Evolutionary conservation across 768 basidiomycete species (phyloP), one percentile per base, ranked within the genome.

Genomic region (Naganishia kalamii): DNA sequence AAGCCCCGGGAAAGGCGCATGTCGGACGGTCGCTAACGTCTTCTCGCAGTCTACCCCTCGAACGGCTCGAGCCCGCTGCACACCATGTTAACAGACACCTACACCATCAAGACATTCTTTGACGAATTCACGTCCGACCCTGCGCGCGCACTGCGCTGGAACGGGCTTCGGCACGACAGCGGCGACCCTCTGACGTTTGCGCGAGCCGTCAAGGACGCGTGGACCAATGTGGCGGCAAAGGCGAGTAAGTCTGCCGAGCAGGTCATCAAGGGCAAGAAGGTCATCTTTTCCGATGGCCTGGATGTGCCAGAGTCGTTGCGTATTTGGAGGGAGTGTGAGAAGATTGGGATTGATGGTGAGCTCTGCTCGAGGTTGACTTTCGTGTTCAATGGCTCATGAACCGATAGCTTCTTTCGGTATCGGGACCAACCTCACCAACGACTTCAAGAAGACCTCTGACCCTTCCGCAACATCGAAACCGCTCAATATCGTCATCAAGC

Each of bases 401-500:
- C 11, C 41, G 27, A 1, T 60, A 94, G 92, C 86, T 59, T 84
- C 87, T 0, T 98, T 92, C 75, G 96, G 96, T 10, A 92, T 98
- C 47, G 96, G 96, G 0, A 99, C 96, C 0, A 87, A 83, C 75
- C 78, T 97, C 10, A 91, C 92, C 17, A 97, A 96, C 73, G 92
- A 96, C 77, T 96, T 93, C 80, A 44, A 52, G 1, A 65, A 69
- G 27, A 71, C 80, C 71, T 48, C 74, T 68, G 75, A 83, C 79
- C 62, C 70, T 4, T 33, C 21, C 0, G 49, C 70, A 63, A 59
- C 40, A 0, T 74, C 72, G 1, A 72, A 72, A 62, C 73, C 78
- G 64, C 73, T 96, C 68, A 96, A 94, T 73, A 97, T 98, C 74
- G 94, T 99, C 52, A 92, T 97, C 80, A 97, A 97, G 73, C 81